phyloP scores from a whole-genome alignment of 352 stramenopile genomes.

The Elongisporangium undulatum region DNA sequence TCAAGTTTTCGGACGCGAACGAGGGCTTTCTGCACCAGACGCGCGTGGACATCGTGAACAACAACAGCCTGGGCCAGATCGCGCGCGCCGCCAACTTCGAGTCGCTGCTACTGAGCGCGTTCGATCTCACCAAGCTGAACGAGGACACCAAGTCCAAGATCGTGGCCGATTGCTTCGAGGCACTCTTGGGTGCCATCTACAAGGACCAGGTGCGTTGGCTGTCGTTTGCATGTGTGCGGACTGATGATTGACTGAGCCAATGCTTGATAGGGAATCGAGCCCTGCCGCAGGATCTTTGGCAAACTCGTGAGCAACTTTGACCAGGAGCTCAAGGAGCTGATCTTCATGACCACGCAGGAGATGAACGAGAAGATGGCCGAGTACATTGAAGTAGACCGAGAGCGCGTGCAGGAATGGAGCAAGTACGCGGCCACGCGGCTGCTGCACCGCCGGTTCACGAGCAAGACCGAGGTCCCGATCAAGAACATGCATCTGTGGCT shows the following conservation, averaged over 20 bases:
- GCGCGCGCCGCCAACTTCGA: slow-evolving; percentile 73
- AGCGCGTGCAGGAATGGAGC: slow-evolving; percentile 45
- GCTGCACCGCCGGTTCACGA: slow-evolving; percentile 50
- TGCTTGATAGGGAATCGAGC: slow-evolving; percentile 37
- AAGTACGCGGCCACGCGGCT: slow-evolving; percentile 38
- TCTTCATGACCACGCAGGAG: slow-evolving; percentile 55
- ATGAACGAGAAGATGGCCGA: slow-evolving; percentile 29
- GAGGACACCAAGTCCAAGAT: slow-evolving; percentile 68
- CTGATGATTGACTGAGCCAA: not conserved
- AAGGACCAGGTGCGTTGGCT: slow-evolving; percentile 62
- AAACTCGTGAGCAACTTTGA: slow-evolving; percentile 59
- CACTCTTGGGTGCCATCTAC: slow-evolving; percentile 74
- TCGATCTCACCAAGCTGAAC: slow-evolving; percentile 50
- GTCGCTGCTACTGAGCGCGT: slow-evolving; percentile 63
- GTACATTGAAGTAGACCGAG: slow-evolving; percentile 52
- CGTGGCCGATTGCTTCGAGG: slow-evolving; percentile 78
- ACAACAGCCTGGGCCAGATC: slow-evolving; percentile 72
- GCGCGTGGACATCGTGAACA: slow-evolving; percentile 73
- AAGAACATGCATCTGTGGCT: slow-evolving; percentile 70
- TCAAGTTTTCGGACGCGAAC: slow-evolving; percentile 64
- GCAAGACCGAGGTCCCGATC: slow-evolving; percentile 46
- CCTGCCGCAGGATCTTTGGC: slow-evolving; percentile 54
- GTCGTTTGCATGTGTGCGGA: too few relatives aligned
- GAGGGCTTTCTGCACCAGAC: slow-evolving; percentile 71
- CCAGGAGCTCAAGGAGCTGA: slow-evolving; percentile 47